phyloP scores from a whole-genome alignment of 2,329 filamentous ascomycete genomes.

The Neonectria punicea region DNA sequence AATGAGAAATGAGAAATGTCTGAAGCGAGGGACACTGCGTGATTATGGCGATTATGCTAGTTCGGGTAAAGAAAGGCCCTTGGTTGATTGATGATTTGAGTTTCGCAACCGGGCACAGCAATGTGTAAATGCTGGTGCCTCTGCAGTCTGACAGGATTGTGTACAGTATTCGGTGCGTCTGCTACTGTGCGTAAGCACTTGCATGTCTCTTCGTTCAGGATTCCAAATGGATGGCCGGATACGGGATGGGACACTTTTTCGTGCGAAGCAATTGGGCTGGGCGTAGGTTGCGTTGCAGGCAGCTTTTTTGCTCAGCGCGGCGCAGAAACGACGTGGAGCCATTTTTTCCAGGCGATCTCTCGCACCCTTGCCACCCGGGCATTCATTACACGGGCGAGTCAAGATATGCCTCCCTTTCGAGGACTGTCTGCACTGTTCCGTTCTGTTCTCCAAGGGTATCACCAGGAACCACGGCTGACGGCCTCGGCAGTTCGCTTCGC shows the following conservation, averaged over 20 bases:
- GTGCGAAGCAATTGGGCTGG: slow-evolving; percentile 15
- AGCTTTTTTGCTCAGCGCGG: slow-evolving; percentile 2
- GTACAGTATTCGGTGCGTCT: not conserved
- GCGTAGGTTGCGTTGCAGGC: not conserved
- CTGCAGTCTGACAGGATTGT: slow-evolving; percentile 13
- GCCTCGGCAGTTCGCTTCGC: slow-evolving; percentile 39
- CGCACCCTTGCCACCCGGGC: slow-evolving; percentile 18
- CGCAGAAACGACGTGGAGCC: slow-evolving; percentile 27
- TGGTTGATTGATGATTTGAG: slow-evolving; percentile 9
- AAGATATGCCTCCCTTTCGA: not conserved
- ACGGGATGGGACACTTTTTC: slow-evolving; percentile 7
- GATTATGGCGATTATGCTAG: slow-evolving; percentile 2
- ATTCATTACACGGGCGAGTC: slow-evolving; percentile 5
- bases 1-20: not conserved
- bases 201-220: slow-evolving; percentile 9
- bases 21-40: slow-evolving; percentile 8
- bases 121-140: slow-evolving; percentile 6
- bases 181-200: slow-evolving; percentile 26
- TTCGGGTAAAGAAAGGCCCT: not conserved
- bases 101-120: slow-evolving; percentile 5
- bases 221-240: slow-evolving; percentile 29
- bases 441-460: slow-evolving; percentile 1
- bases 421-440: not conserved
- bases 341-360: slow-evolving; percentile 25
- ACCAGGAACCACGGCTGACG: slow-evolving; percentile 17